phyloP scores from a whole-genome alignment of 768 basidiomycete genomes.

The Favolaschia claudopus region DNA sequence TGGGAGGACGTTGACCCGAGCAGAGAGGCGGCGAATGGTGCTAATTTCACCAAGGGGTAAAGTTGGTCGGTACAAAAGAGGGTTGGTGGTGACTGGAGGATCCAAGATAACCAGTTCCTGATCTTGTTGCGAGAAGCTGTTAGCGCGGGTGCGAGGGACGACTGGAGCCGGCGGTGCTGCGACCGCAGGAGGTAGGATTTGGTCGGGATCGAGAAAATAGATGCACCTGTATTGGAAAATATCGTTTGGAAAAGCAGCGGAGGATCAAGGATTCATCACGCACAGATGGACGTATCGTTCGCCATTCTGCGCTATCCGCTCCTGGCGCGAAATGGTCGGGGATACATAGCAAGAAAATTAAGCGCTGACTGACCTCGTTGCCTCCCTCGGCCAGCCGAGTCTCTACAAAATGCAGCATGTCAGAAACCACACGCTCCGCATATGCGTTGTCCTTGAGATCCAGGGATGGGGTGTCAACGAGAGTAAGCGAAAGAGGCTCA shows the following conservation, averaged over 20 bases:
- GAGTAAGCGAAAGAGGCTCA: conserved; percentile 66
- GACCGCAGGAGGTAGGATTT: conserved; percentile 75
- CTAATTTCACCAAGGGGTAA: conserved; percentile 76
- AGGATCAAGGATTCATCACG: conserved; percentile 36
- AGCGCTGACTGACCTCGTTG: conserved; percentile 77
- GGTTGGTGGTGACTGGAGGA: conserved; percentile 78
- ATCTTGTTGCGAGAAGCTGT: conserved; percentile 76
- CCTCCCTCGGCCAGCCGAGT: conserved; percentile 74
- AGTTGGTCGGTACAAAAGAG: conserved; percentile 69
- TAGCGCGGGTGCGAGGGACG: conserved; percentile 71
- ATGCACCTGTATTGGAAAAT: conserved; percentile 68
- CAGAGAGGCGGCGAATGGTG: conserved; percentile 80
- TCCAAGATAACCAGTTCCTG: conserved; percentile 82
- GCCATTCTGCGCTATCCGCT: conserved; percentile 71
- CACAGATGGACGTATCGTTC: conserved; percentile 87
- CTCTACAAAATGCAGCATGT: conserved; percentile 78
- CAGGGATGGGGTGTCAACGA: conserved; percentile 85
- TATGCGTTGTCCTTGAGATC: conserved; percentile 73
- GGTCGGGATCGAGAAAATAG: conserved; percentile 87
- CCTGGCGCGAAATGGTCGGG: conserved; percentile 50
- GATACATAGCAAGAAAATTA: conserved; percentile 28
- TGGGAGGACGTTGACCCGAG: conserved; percentile 87
- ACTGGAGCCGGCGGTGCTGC: conserved; percentile 72
- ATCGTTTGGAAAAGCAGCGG: conserved; percentile 26
- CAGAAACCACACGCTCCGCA: conserved; percentile 68